Base-by-base conservation (phyloP, 2,329 filamentous ascomycete species). In the Microcyclospora tardicrescens region DNA sequence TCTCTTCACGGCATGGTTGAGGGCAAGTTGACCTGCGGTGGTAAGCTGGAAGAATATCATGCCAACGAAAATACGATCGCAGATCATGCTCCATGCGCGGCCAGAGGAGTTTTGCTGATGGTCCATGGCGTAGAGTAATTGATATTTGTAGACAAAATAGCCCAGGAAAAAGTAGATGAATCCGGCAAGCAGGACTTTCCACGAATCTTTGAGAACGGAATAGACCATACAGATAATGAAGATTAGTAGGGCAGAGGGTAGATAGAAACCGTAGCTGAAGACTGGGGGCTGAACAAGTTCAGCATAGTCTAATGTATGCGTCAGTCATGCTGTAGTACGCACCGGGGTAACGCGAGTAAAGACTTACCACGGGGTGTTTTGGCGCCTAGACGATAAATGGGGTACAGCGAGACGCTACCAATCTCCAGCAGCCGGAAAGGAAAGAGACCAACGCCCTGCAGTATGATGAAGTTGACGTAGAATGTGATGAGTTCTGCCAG, bases 151-250 rank as follows among this genome's bases (percentile, higher is more conserved):
- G 27, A 84, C 83, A 56, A 89, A 89, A 58, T 84, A 82, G 14
- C 86, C 86, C 11, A 93, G 73, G 14, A 75, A 55, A 52, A 93
- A 93, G 61, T 93, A 98, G 10, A 84, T 35, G 35, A 89, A 65
- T 3, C 91, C 91, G 35, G 89, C 79, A 9, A 87, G 68, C 12
- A 94, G 73, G 10, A 96, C 81, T 38, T 82, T 69, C 65, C 80
- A 93, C 0, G 87, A 91, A 35, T 73, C 72, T 1, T 77, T 77
- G 10, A 96, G 69, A 13, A 94, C 79, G 55, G 84, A 93, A 68
- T 98, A 98, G 6, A 96, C 87, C 31, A 94, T 72, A 54, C 91
- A 96, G 24, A 98, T 81, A 54, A 96, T 93, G 62, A 95, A 89
- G 12, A 96, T 78, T 10, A 98, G 73, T 40, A 98, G 75, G 0